phyloP scores from a whole-genome alignment of 345 rosid species.

The Euphorbia peplus region DNA sequence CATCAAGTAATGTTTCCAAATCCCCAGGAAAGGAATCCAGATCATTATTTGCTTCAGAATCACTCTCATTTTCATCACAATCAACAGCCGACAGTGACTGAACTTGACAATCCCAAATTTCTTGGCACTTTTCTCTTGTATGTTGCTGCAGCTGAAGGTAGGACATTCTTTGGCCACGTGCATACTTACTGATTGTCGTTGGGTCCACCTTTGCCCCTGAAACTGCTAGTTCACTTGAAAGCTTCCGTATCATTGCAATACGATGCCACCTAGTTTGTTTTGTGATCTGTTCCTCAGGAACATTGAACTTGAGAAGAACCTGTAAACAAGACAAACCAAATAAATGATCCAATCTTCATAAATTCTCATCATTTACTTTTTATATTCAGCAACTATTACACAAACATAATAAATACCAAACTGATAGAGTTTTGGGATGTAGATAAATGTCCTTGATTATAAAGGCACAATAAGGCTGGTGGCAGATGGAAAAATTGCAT shows the following conservation, averaged over 20 bases:
- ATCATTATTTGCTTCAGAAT: slow-evolving; percentile 91
- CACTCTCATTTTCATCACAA: slow-evolving; percentile 84
- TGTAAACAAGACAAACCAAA: slow-evolving; percentile 21
- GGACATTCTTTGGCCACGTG: slow-evolving; percentile 98
- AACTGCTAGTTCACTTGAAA: slow-evolving; percentile 97
- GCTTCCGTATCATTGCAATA: slow-evolving; percentile 97
- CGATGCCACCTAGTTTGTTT: slow-evolving; percentile 98
- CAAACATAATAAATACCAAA: not conserved
- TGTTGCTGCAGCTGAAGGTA: slow-evolving; percentile 97
- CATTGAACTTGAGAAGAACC: slow-evolving; percentile 96
- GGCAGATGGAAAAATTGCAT: not conserved
- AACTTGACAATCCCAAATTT: slow-evolving; percentile 96
- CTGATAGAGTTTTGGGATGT: not conserved
- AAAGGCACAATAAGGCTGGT: not conserved
- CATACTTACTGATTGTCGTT: slow-evolving; percentile 89
- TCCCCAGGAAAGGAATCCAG: slow-evolving; percentile 99
- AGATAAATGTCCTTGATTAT: not conserved
- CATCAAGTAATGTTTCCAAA: slow-evolving; percentile 94
- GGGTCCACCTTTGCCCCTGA: slow-evolving; percentile 95
- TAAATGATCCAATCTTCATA: not conserved
- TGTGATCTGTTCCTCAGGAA: slow-evolving; percentile 82
- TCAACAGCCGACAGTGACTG: slow-evolving; percentile 77
- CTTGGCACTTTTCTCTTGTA: slow-evolving; percentile 98
- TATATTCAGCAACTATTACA: not conserved
- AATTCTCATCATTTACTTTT: not conserved